Base-by-base conservation (phyloP, 192 early-diverging fungal genomes). In the Backusella australiensis region DNA sequence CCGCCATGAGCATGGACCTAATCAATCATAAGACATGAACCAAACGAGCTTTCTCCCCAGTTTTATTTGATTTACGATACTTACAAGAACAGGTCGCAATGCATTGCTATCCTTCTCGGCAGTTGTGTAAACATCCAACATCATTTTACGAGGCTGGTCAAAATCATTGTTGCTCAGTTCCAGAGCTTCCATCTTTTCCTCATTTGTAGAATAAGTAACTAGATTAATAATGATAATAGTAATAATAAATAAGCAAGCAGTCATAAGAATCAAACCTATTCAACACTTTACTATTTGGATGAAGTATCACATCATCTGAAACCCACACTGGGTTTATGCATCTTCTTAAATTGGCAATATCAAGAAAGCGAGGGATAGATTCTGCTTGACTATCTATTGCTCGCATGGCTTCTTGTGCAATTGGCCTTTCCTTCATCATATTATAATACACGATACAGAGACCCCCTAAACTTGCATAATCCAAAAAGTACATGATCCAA, bases 1-100 rank as follows among this genome's bases (percentile, higher is more conserved):
- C 90, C 90, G 41, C 92, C 92, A 82, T 92, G 91, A 21, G 90
- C 81, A 72, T 89, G 89, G 71, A 92, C 77, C 90, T 71, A 46
- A 29, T 32, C 32, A 89, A 67, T 23, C 14, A 8, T 21, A 29
- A n/a, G 6, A 36, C 52, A 34, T 17, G 4, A 1, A 4, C 59
- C 19, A n/a, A 72, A 3, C 1, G 32, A 3, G 12, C 34, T 34
- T 34, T 19, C 21, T 34, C 29, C 12, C 34, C 42, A 12, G 8
- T 29, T 17, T n/a, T 32, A 39, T 3, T 15, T 34, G 6, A 42
- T 8, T 32, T 41, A 32, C 0, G 32, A 32, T 26, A 7, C 67
- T 46, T 69, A 78, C 77, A 67, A 78, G n/a, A 8, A 78, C 77
- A 52, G 77, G 77, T 6, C 72, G 71, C 34, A 67, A 67, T 32